phyloP scores from a whole-genome alignment of 2,329 filamentous ascomycete species.

The Fusarium citri region DNA sequence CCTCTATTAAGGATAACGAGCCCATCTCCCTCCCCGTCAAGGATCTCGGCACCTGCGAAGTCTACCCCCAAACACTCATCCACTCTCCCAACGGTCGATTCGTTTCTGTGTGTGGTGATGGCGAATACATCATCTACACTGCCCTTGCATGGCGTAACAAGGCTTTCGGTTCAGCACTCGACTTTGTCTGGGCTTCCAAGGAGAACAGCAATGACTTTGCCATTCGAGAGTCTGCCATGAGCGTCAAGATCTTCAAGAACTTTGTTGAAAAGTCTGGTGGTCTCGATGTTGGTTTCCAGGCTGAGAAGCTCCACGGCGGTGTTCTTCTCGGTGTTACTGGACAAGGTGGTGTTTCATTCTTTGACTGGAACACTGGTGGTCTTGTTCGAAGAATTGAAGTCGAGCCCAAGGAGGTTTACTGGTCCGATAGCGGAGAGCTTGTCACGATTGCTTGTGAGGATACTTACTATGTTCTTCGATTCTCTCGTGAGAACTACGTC shows the following conservation, averaged over 20 bases:
- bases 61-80: constrained; percentile 93
- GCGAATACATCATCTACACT: constrained; percentile 99
- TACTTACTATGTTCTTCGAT: constrained; percentile 92
- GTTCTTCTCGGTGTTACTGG: constrained; percentile 94
- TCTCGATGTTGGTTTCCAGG: constrained; percentile 93
- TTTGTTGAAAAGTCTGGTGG: constrained; percentile 92
- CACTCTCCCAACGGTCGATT: constrained; percentile 97
- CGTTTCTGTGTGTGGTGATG: constrained; percentile 85
- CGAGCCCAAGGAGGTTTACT: constrained; percentile 82
- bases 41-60: constrained; percentile 94
- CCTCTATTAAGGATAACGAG: constrained; percentile 85
- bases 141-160: constrained; percentile 97
- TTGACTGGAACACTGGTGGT: constrained; percentile 92
- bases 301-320: constrained; percentile 89
- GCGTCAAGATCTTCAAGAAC: constrained; percentile 97
- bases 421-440: constrained; percentile 96
- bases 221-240: constrained; percentile 92
- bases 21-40: constrained; percentile 90
- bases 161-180: constrained; percentile 92
- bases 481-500: constrained; percentile 88
- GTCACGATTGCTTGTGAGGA: constrained; percentile 95
- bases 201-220: constrained; percentile 99
- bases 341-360: constrained; percentile 93
- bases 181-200: constrained; percentile 97
- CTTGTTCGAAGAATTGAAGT: constrained; percentile 93